Percentiles rank a stretch among this genome's conserved stretches.
These are phyloP conservation scores for Jamesozyma lodderae DNA, from an alignment of 805 yeast genomes.

Conservation along the genomic window DNA sequence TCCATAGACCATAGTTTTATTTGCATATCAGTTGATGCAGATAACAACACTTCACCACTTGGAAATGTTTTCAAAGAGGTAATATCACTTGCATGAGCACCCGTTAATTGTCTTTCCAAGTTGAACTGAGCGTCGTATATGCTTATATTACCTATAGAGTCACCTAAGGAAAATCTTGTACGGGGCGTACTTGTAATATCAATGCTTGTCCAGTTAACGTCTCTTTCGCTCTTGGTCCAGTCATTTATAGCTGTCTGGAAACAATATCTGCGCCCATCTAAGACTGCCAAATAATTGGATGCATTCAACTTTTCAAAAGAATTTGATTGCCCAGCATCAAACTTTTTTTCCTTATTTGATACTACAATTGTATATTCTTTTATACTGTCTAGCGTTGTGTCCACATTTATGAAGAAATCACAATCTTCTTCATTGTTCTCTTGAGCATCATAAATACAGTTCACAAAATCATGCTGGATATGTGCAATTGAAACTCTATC, in stretches of 20 bases:
- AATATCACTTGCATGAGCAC: conserved; percentile 47
- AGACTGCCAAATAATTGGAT: conserved; percentile 9
- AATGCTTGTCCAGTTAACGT: conserved; percentile 25
- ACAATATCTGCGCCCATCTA: conserved; percentile 9
- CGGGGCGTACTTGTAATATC: conserved; percentile 29
- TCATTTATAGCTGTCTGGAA: conserved; percentile 7
- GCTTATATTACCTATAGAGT: conserved; percentile 28
- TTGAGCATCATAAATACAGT: conserved; percentile 34
- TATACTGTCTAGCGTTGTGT: conserved; percentile 18
- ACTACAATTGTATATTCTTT: conserved; percentile 29
- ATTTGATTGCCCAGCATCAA: conserved; percentile 11
- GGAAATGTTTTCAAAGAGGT: conserved; percentile 46
- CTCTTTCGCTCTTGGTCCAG: neutral
- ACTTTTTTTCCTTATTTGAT: conserved; percentile 16
- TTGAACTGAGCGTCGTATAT: conserved; percentile 14
- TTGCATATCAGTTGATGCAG: conserved; percentile 50
- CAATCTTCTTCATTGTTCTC: conserved; percentile 22
- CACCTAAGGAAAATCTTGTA: conserved; percentile 28
- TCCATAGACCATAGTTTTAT: conserved; percentile 52
- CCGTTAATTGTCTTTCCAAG: conserved; percentile 10
- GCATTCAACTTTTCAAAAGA: conserved; percentile 5
- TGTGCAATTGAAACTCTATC: conserved; percentile 9
- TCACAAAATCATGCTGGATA: conserved; percentile 40
- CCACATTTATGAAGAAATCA: conserved; percentile 31
- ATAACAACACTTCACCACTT: conserved; percentile 50